Base-by-base conservation (phyloP, 129 eudicot genomes). In the Logfia minima region DNA sequence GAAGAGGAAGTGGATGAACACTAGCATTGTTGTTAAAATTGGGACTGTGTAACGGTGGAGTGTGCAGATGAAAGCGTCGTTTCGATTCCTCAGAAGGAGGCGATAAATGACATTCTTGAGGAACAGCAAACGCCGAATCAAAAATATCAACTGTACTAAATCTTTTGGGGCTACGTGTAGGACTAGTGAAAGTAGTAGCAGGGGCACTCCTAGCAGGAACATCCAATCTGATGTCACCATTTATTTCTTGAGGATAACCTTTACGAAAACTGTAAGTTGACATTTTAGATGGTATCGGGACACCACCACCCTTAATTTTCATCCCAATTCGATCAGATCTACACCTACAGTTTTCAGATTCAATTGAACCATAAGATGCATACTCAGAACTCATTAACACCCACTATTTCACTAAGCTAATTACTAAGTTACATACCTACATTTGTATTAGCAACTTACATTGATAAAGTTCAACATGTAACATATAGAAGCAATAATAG, bases 201-300 rank as follows among this genome's bases (percentile, higher is more conserved):
- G 98, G 98, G 59, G 96, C 97, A 85, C 98, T 91, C 74, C 88
- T 70, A 55, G 85, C 80, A 53, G 92, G 86, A 86, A 84, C 84
- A 81, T 80, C 79, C 64, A 78, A 79, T 45, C 92, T 87, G 66
- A 91, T 85, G 76, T 86, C 86, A 52, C 83, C 81, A 34, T 84
- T 83, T 22, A 41, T 51, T 6, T 79, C 83, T 17, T 70, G 72
- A 55, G 85, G 83, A 64, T 75, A 74, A 41, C 88, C 83, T 74
- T 79, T 86, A 8, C 89, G 85, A 11, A 87, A 86, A n/a, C 60
- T 84, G 81, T 86, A 91, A 13, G 91, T 83, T 77, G 91, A 83
- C 48, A 82, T 52, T 78, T 75, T 88, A 24, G 87, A 71, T 45
- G 88, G 66, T 75, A 34, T 82, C 5, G 55, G 62, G 52, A 62